Evolutionary conservation across 495 filamentous ascomycete genomes (phyloP).

Genomic region (Parathielavia appendiculata): DNA sequence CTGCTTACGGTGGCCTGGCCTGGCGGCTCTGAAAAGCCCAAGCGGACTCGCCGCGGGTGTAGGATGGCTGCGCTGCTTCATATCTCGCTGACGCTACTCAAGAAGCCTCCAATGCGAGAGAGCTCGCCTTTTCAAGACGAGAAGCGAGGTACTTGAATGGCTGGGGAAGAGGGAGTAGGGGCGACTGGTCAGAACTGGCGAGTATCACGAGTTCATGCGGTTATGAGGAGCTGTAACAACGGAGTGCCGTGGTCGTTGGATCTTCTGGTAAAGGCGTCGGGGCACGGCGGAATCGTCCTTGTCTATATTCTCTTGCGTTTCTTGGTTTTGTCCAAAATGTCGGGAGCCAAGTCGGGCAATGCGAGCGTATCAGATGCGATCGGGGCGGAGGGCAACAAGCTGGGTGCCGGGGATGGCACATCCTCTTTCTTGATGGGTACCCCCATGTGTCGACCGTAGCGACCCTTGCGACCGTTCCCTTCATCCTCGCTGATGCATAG

Average conservation of each 20-base stretch:
- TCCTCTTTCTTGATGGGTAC: slow-evolving; percentile 74
- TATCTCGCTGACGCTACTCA: neutral
- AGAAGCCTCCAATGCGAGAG: neutral
- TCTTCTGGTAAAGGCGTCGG: no score
- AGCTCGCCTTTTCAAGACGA: neutral
- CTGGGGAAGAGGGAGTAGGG: no score
- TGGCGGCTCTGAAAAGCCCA: no score
- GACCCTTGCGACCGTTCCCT: slow-evolving; percentile 91
- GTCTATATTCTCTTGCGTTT: slow-evolving; percentile 43
- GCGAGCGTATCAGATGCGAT: slow-evolving; percentile 25
- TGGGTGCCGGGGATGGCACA: slow-evolving; percentile 24
- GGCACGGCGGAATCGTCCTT: no score
- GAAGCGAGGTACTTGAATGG: neutral
- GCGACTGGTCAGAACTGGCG: no score
- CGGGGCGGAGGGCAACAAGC: slow-evolving; percentile 39
- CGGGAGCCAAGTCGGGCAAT: neutral
- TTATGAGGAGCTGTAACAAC: no score
- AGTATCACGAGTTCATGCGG: no score
- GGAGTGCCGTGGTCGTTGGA: no score
- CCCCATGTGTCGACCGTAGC: slow-evolving; percentile 93
- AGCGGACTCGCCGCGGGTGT: neutral
- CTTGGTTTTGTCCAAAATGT: slow-evolving; percentile 40
- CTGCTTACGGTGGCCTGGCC: no score
- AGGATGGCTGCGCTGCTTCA: neutral
- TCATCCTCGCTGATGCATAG: slow-evolving; percentile 96